Evolutionary conservation across 805 yeast genomes (phyloP), one percentile per base, ranked within the genome.

Genomic region (Jamesozyma spencerorum): DNA sequence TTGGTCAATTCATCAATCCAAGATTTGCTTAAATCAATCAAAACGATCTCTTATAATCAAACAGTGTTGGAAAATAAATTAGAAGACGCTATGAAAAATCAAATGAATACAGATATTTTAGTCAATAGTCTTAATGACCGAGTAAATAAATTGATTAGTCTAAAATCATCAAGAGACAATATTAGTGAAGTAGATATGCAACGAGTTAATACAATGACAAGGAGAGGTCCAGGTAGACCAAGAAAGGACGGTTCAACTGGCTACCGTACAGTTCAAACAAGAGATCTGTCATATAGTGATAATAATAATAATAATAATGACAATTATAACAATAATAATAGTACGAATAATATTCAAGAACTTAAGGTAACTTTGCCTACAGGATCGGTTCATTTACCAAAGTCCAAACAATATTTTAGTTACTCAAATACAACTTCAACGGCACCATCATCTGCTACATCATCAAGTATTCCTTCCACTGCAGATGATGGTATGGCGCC

Each of bases 161-260:
- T 5, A 15, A 14, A 11, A 30, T 30, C 34, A 18, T 31, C 22
- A 14, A 31, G 22, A 31, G 42, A 37, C 20, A 31, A 27, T 12
- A n/a, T 31, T 20, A 32, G 17, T 3, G 20, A 24, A 19, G 5
- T 26, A 11, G 20, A n/a, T 31, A 29, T 15, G 20, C 18, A 11
- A 30, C n/a, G 17, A 24, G 5, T 24, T 5, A 4, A 11, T 8
- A 12, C 31, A 15, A 17, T 5, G n/a, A 14, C 13, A 30, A 51
- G 49, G 15, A 51, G 64, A 39, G 63, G 64, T 4, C 64, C 64
- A 6, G 64, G 64, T 6, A 51, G 64, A 39, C 64, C 64, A 33
- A 49, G 58, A 45, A 56, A 56, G 42, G 57, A 54, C 29, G 40
- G 46, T 13, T 19, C 47, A 13, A 2, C 28, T 10, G 18, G 10